These are phyloP conservation scores for Larix sibirica DNA, from an alignment of 83 land plant species.

Conservation along the genomic window DNA sequence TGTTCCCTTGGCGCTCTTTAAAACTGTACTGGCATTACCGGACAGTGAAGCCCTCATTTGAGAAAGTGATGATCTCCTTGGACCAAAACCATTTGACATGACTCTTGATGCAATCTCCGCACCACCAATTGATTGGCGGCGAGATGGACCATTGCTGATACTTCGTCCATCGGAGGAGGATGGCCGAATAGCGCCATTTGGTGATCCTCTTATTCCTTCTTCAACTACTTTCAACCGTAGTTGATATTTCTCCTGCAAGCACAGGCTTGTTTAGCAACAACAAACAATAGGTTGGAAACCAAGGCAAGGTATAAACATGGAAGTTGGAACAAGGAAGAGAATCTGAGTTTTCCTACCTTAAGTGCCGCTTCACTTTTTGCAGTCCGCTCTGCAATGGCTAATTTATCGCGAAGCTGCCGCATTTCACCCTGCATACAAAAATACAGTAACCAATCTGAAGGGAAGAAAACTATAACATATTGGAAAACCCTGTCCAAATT, in stretches of 20 bases:
- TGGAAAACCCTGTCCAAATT: background rate
- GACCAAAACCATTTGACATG: slow-evolving; percentile 53
- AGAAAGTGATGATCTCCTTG: slow-evolving; percentile 49
- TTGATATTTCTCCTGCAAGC: slow-evolving; percentile 59
- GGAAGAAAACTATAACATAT: background rate
- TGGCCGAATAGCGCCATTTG: slow-evolving; percentile 40
- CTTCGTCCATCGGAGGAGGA: slow-evolving; percentile 41
- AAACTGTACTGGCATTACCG: slow-evolving; percentile 39
- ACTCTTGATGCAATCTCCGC: slow-evolving; percentile 53
- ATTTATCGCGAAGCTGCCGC: slow-evolving; percentile 96
- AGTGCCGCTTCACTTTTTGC: slow-evolving; percentile 86
- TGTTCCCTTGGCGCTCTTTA: slow-evolving; percentile 65
- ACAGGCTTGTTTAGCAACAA: background rate
- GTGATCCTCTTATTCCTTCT: slow-evolving; percentile 61
- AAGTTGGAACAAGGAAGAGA: background rate
- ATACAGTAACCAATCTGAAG: background rate
- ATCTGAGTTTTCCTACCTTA: slow-evolving; percentile 49
- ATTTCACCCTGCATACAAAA: slow-evolving; percentile 79
- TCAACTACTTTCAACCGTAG: slow-evolving; percentile 83
- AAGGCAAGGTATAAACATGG: background rate
- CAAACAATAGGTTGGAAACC: background rate
- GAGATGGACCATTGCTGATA: slow-evolving; percentile 52
- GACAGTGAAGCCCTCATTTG: slow-evolving; percentile 56
- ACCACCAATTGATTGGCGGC: slow-evolving; percentile 81
- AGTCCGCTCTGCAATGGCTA: slow-evolving; percentile 78